Evolutionary conservation across 805 yeast genomes (phyloP).

Genomic region (Candida palmyrensis): DNA sequence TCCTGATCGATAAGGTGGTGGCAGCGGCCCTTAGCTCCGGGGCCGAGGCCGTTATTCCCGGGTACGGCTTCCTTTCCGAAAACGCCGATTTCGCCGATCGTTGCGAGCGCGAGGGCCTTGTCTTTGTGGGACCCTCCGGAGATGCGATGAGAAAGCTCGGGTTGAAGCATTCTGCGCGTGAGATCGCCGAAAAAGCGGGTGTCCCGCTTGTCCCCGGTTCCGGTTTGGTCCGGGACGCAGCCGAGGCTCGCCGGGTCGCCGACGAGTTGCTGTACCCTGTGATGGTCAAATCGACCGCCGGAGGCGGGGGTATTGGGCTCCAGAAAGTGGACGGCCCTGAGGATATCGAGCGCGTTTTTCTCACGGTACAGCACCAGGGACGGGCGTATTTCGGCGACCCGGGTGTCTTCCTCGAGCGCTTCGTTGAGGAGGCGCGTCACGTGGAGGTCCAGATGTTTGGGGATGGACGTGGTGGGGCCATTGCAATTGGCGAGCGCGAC

Average conservation of each 20-base stretch:
- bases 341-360: constrained; percentile 81
- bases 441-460: constrained; percentile 97
- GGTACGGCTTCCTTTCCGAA: constrained; percentile 94
- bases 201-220: constrained; percentile 99
- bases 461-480: constrained; percentile 89
- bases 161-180: constrained; percentile 94
- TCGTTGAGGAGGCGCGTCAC: constrained; percentile 92
- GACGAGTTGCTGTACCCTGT: constrained; percentile 76
- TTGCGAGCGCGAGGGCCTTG: constrained; percentile 75
- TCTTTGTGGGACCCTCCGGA: constrained; percentile 95
- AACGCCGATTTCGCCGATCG: constrained; percentile 94
- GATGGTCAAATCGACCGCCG: constrained; percentile 97
- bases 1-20: constrained; percentile 78
- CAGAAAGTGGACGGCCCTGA: constrained; percentile 83
- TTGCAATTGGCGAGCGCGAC: constrained; percentile 95
- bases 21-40: constrained; percentile 78
- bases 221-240: constrained; percentile 64
- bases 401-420: constrained; percentile 92
- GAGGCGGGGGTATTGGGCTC: constrained; percentile 98
- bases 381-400: constrained; percentile 89
- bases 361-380: constrained; percentile 92
- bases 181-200: constrained; percentile 83
- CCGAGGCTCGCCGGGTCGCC: constrained; percentile 75
- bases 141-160: constrained; percentile 89
- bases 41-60: constrained; percentile 96